phyloP scores from a whole-genome alignment of 805 yeast genomes.

The Zygoascus ofunaensis region DNA sequence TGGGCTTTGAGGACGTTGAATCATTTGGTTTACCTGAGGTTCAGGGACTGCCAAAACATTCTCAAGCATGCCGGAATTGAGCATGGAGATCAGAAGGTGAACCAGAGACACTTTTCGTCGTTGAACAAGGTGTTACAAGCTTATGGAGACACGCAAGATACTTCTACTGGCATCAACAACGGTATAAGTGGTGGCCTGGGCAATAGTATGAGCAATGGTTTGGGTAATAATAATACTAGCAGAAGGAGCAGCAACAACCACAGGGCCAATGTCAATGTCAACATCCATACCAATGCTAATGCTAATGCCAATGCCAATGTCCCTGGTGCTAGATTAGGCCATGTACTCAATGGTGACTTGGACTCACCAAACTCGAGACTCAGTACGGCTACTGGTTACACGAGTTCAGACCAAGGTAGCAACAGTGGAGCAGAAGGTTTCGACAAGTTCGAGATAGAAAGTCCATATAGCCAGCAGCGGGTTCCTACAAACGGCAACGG shows the following conservation, averaged over 20 bases:
- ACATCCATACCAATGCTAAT: not conserved
- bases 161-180: too few species aligned
- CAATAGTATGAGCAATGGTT: too few species aligned
- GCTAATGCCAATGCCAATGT: not conserved
- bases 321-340: not conserved
- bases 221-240: too few species aligned
- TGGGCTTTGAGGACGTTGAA: constrained; percentile 54
- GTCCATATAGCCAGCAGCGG: too few species aligned
- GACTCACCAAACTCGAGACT: too few species aligned
- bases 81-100: constrained; percentile 45
- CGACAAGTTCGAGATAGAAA: not conserved
- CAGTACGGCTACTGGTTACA: not conserved
- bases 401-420: not conserved
- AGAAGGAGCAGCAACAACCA: too few species aligned
- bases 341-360: not conserved
- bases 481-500: not conserved
- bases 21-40: constrained; percentile 36
- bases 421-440: not conserved
- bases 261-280: not conserved
- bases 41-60: not conserved
- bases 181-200: too few species aligned
- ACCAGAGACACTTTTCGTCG: constrained; percentile 39
- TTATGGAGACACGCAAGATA: too few species aligned
- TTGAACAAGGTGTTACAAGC: constrained; percentile 28
- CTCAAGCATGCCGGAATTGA: constrained; percentile 40